A percentile compares a stretch with the other conserved stretches of the same genome.
Conservation (phyloP, 169 alveolate genomes). For the Miamiensis avidus region DNA sequence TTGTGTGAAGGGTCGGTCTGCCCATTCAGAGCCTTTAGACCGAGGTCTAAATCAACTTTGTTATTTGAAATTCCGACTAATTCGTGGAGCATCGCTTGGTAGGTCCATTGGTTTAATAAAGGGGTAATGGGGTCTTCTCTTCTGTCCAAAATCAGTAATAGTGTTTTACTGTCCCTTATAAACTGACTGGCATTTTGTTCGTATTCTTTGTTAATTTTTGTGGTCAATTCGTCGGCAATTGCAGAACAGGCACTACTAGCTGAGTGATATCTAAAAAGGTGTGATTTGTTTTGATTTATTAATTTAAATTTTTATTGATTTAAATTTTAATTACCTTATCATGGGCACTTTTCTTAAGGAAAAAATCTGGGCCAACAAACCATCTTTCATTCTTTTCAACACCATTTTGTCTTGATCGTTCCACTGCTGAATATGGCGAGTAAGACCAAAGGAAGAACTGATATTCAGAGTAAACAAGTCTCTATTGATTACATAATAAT, state of each 20-base stretch:
- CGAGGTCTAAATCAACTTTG: constrained; percentile 79
- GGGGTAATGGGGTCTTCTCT: constrained; percentile 98
- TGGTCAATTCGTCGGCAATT: constrained; percentile 71
- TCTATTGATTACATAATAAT: constrained; percentile 82
- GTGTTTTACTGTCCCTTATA: constrained; percentile 50
- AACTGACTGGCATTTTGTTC: constrained; percentile 66
- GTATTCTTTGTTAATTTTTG: constrained; percentile 72
- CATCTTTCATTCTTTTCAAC: constrained; percentile 71
- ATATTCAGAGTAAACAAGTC: constrained; percentile 88
- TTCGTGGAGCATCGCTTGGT: constrained; percentile 97
- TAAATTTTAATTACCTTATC: constrained; percentile 45
- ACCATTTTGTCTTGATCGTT: constrained; percentile 36
- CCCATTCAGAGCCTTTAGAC: constrained; percentile 41
- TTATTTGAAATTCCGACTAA: constrained; percentile 88
- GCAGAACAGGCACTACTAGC: constrained; percentile 65
- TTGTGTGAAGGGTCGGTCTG: background rate
- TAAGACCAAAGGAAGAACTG: constrained; percentile 79
- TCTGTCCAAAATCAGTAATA: constrained; percentile 91
- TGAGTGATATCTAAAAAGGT: constrained; percentile 43
- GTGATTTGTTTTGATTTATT: too few relatives aligned
- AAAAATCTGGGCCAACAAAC: constrained; percentile 71
- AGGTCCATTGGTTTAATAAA: constrained; percentile 96
- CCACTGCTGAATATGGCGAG: constrained; percentile 67
- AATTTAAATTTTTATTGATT: too few relatives aligned
- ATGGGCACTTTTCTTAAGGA: constrained; percentile 76